Conservation (phyloP, 1,139 yeast genomes). For the Magnusiomyces tetraspermus region DNA sequence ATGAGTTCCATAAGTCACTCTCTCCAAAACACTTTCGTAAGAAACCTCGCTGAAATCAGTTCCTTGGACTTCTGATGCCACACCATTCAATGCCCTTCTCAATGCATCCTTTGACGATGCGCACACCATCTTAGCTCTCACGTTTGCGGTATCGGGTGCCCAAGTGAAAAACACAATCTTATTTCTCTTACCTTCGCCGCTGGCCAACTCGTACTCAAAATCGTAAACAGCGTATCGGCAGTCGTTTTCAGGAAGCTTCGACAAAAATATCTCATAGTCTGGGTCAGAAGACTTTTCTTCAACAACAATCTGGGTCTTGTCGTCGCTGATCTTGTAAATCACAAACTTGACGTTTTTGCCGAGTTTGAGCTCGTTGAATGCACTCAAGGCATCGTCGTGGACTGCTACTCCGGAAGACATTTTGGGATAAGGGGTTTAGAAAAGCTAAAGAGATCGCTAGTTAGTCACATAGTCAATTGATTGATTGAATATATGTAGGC, state of each 20-base stretch:
- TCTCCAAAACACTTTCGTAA: slow-evolving; percentile 84
- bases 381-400: slow-evolving; percentile 85
- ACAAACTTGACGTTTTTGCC: slow-evolving; percentile 76
- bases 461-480: background rate
- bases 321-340: slow-evolving; percentile 68
- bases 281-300: slow-evolving; percentile 66
- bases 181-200: slow-evolving; percentile 89
- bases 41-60: slow-evolving; percentile 96
- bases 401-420: slow-evolving; percentile 51
- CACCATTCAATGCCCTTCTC: slow-evolving; percentile 94
- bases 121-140: slow-evolving; percentile 87
- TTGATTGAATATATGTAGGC: background rate
- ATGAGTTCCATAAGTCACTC: slow-evolving; percentile 69
- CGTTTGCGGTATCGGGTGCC: slow-evolving; percentile 97
- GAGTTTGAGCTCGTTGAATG: slow-evolving; percentile 91
- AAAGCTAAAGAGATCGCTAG: too few species aligned
- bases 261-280: slow-evolving; percentile 77
- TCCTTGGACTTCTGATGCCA: slow-evolving; percentile 91
- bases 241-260: slow-evolving; percentile 86
- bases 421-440: background rate
- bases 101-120: slow-evolving; percentile 96
- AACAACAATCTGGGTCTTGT: slow-evolving; percentile 84
- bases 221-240: slow-evolving; percentile 96
- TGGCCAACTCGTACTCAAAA: slow-evolving; percentile 83
- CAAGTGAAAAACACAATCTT: slow-evolving; percentile 90